phyloP scores from a whole-genome alignment of 768 basidiomycete genomes.

The Naganishia vaughanmartiniae region DNA sequence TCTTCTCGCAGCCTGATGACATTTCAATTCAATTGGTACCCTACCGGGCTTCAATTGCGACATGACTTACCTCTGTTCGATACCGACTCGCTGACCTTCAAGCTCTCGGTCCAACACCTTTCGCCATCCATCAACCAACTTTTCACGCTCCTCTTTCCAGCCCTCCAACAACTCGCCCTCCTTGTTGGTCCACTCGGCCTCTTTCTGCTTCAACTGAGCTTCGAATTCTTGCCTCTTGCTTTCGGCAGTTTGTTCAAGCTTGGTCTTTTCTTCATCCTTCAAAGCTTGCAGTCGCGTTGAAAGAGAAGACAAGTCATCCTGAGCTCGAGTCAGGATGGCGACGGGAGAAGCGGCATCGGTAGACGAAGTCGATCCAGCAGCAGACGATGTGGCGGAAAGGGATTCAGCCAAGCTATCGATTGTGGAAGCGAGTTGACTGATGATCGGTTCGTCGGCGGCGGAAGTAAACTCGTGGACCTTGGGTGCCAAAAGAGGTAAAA shows the following conservation, averaged over 20 bases:
- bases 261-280: slow-evolving; percentile 71
- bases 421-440: slow-evolving; percentile 82
- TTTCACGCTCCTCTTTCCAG: slow-evolving; percentile 72
- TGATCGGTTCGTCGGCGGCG: slow-evolving; percentile 78
- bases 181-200: slow-evolving; percentile 77
- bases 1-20: slow-evolving; percentile 78
- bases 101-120: slow-evolving; percentile 83
- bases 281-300: slow-evolving; percentile 72
- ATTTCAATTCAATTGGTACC: slow-evolving; percentile 1
- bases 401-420: slow-evolving; percentile 88
- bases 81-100: slow-evolving; percentile 80
- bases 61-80: slow-evolving; percentile 80
- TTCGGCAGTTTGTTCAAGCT: slow-evolving; percentile 67
- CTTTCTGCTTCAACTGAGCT: slow-evolving; percentile 63
- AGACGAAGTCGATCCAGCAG: slow-evolving; percentile 31
- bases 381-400: slow-evolving; percentile 67
- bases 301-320: slow-evolving; percentile 73
- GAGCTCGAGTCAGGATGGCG: slow-evolving; percentile 74
- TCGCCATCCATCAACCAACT: slow-evolving; percentile 73
- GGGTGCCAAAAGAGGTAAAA: slow-evolving; percentile 77
- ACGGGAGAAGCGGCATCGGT: slow-evolving; percentile 65
- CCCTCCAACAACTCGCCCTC: slow-evolving; percentile 80
- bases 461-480: slow-evolving; percentile 65
- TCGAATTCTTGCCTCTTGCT: slow-evolving; percentile 78
- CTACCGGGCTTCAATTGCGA: not conserved